phyloP scores from a whole-genome alignment of 1,284 basidiomycete species.

The Nidula niveotomentosa region DNA sequence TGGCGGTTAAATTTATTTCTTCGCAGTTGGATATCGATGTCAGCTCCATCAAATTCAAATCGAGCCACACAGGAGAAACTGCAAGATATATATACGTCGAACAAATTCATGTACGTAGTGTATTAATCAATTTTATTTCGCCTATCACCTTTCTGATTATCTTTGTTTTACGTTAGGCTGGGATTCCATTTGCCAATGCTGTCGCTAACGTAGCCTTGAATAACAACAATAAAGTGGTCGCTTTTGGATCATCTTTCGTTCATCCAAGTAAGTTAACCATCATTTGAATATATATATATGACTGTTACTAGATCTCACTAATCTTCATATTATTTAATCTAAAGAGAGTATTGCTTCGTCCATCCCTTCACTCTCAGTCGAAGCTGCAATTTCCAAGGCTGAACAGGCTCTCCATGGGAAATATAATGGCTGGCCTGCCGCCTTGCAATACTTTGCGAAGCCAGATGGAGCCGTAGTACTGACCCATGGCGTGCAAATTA shows the following conservation, averaged over 20 bases:
- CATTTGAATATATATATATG: too few species aligned
- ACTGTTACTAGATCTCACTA: too few species aligned
- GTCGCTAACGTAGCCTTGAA: constrained; percentile 44
- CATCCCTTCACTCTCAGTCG: constrained; percentile 3
- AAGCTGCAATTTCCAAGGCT: constrained; percentile 17
- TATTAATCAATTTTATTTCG: constrained; percentile 10
- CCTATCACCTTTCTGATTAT: not conserved
- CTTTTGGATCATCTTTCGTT: constrained; percentile 21
- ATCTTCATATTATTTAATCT: too few species aligned
- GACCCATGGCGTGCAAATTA: constrained; percentile 52
- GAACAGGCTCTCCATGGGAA: constrained; percentile 36
- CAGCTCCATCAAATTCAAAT: constrained; percentile 7
- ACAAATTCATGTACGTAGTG: constrained; percentile 30
- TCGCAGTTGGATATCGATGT: constrained; percentile 12
- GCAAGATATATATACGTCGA: constrained; percentile 34
- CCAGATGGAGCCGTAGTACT: constrained; percentile 47
- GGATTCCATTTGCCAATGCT: constrained; percentile 41
- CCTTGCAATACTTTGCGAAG: constrained; percentile 41
- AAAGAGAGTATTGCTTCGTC: constrained; percentile 7
- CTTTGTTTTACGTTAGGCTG: constrained; percentile 22
- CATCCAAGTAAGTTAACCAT: constrained; percentile 1
- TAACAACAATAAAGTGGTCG: constrained; percentile 33
- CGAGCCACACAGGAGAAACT: constrained; percentile 22
- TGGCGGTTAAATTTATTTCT: constrained; percentile 12
- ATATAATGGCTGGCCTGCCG: constrained; percentile 29